Evolutionary conservation across 176 grass and related monocot genomes (phyloP).

Genomic region (Aegilops umbellulata): DNA sequence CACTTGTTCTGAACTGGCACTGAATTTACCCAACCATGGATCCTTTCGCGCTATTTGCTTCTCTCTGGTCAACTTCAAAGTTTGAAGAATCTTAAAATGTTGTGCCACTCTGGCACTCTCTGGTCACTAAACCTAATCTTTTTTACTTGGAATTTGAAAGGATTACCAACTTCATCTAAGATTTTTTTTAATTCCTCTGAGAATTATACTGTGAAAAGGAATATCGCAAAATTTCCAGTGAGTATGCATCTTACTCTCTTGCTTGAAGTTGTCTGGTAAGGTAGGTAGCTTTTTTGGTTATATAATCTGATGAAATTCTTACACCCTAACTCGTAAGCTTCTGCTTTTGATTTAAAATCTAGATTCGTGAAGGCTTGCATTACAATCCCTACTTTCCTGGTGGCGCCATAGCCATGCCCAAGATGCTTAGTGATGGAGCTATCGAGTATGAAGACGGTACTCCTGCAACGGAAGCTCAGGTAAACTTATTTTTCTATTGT

Average conservation of each 20-base stretch:
- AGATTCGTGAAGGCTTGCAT: conserved; percentile 96
- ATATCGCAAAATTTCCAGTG: not conserved
- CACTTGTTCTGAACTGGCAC: not conserved
- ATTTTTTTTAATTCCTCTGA: not conserved
- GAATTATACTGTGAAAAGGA: not conserved
- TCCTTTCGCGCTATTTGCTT: not conserved
- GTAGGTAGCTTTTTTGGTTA: not conserved
- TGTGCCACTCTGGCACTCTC: not conserved
- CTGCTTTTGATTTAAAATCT: conserved; percentile 36
- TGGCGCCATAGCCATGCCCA: conserved; percentile 99
- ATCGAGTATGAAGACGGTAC: conserved; percentile 93
- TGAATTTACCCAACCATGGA: not conserved
- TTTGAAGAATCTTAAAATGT: not conserved
- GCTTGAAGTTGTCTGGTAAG: not conserved
- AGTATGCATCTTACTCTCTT: not conserved
- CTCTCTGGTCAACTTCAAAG: not conserved
- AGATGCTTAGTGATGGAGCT: conserved; percentile 98
- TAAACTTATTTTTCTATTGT: conserved; percentile 12
- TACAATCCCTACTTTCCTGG: conserved; percentile 99
- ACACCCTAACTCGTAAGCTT: not conserved
- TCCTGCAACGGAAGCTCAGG: conserved; percentile 95
- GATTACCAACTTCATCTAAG: not conserved
- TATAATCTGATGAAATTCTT: not conserved
- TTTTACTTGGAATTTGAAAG: not conserved
- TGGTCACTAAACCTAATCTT: not conserved